phyloP scores from a whole-genome alignment of 2,329 filamentous ascomycete genomes.

The Aspergillus fumigatiaffinis region DNA sequence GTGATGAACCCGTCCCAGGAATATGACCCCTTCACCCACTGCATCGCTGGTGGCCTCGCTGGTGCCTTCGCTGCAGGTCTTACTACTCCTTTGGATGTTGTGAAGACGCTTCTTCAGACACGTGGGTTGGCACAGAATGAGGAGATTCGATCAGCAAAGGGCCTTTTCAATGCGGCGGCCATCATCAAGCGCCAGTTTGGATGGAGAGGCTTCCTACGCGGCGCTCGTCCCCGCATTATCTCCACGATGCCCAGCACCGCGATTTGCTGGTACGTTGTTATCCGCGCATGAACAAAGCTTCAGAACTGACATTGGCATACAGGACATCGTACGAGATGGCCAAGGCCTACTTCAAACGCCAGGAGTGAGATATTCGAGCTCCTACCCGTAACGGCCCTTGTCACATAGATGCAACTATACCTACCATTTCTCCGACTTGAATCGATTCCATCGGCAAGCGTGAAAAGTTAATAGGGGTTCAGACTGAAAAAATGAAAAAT shows the following conservation, averaged over 20 bases:
- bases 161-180: slow-evolving; percentile 71
- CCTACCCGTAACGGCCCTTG: slow-evolving; percentile 4
- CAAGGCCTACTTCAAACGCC: slow-evolving; percentile 61
- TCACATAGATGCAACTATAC: slow-evolving; percentile 9
- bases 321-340: slow-evolving; percentile 66
- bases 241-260: slow-evolving; percentile 98
- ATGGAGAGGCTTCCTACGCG: slow-evolving; percentile 84
- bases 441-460: not conserved
- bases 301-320: slow-evolving; percentile 8
- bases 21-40: slow-evolving; percentile 93
- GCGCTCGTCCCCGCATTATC: slow-evolving; percentile 82
- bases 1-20: slow-evolving; percentile 73
- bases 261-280: slow-evolving; percentile 79
- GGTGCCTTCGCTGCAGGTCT: slow-evolving; percentile 90
- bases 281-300: not conserved
- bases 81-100: slow-evolving; percentile 94
- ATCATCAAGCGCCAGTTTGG: slow-evolving; percentile 84
- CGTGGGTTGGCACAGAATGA: slow-evolving; percentile 76
- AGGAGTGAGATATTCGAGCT: slow-evolving; percentile 11
- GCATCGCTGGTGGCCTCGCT: slow-evolving; percentile 83
- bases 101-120: slow-evolving; percentile 96
- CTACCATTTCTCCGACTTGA: not conserved
- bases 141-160: slow-evolving; percentile 80
- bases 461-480: not conserved
- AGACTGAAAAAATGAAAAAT: not conserved